These are phyloP conservation scores for Aspergillus ellipticus DNA, from an alignment of 495 filamentous ascomycete species.

Conservation along the genomic window DNA sequence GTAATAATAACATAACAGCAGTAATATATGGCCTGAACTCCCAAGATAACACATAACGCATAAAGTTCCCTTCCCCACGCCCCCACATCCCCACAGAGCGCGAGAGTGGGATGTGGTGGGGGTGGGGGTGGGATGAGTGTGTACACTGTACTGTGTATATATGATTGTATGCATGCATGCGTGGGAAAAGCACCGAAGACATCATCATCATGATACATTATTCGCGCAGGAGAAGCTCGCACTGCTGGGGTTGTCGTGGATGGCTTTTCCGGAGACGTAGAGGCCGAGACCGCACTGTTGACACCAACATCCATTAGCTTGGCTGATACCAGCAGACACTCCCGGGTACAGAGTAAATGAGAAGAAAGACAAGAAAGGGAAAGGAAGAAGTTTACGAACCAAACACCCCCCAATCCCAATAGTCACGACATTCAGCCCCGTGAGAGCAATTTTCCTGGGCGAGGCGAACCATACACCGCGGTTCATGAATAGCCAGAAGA, in stretches of 20 bases:
- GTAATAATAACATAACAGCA: no score
- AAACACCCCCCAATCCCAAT: conserved; percentile 33
- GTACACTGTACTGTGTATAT: neutral
- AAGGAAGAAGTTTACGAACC: conserved; percentile 18
- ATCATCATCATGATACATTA: conserved; percentile 22
- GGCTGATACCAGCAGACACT: no score
- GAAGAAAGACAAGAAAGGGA: neutral
- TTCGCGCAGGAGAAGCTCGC: conserved; percentile 43
- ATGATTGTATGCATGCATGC: conserved; percentile 18
- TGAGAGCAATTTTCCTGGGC: conserved; percentile 34
- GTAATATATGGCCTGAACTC: no score
- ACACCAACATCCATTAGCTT: neutral
- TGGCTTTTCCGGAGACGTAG: conserved; percentile 40
- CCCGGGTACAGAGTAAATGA: no score
- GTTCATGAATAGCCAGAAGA: conserved; percentile 47
- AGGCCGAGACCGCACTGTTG: conserved; percentile 41
- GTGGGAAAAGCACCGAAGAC: conserved; percentile 10
- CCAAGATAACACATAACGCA: no score
- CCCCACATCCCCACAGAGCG: no score
- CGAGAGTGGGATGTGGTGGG: no score
- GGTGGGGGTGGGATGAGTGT: neutral
- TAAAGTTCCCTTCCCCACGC: no score
- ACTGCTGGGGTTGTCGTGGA: conserved; percentile 34
- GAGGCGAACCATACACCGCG: conserved; percentile 31
- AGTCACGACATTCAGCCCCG: conserved; percentile 29